Conservation (phyloP, 139 green algal species). For the Coccomyxa sp. region DNA sequence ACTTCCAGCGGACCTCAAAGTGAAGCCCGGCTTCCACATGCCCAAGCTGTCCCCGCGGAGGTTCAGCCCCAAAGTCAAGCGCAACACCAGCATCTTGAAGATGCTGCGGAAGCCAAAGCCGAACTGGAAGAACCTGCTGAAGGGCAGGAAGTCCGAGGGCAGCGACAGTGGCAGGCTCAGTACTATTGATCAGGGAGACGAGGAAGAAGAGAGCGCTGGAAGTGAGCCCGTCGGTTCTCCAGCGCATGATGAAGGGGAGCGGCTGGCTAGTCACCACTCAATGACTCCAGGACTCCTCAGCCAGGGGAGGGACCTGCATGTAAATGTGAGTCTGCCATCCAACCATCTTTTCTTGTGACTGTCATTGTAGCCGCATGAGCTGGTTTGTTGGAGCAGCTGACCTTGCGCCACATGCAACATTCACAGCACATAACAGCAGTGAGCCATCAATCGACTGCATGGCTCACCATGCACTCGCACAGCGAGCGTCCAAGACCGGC, state of each 20-base stretch:
- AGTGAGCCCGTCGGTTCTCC: neutral
- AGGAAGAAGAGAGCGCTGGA: neutral
- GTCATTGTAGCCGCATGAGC: too few species aligned
- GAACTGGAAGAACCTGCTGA: neutral
- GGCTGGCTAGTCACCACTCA: neutral
- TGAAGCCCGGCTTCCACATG: neutral
- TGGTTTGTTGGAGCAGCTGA: too few species aligned
- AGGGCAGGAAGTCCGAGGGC: neutral
- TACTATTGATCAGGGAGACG: neutral
- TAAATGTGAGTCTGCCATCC: neutral
- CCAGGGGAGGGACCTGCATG: neutral
- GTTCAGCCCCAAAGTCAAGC: neutral
- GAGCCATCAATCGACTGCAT: too few species aligned
- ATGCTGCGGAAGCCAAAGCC: neutral
- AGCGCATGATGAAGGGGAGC: neutral
- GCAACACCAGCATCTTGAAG: neutral
- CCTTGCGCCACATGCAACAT: too few species aligned
- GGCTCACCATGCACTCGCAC: too few species aligned
- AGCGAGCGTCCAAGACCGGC: too few species aligned
- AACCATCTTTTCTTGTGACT: neutral
- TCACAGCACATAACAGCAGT: too few species aligned
- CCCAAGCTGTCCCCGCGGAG: neutral
- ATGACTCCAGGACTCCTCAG: neutral
- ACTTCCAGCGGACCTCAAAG: neutral
- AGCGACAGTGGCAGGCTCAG: neutral